Percentiles rank a stretch among this genome's conserved stretches.
Conservation (phyloP, 2,329 filamentous ascomycete genomes). For the Cryoendolithus antarcticus region DNA sequence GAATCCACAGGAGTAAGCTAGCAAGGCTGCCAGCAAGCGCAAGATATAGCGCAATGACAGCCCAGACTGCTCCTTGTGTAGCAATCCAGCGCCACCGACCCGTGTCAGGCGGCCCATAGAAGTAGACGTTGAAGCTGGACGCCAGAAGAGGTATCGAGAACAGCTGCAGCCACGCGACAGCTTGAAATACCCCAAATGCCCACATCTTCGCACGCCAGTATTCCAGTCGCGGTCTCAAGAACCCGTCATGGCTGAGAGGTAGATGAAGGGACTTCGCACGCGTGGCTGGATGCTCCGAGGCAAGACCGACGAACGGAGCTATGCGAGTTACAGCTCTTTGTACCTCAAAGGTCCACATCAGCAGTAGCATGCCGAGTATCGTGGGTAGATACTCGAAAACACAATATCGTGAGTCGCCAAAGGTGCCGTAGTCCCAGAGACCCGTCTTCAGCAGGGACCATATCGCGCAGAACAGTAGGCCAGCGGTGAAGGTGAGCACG, state of each 20-base stretch:
- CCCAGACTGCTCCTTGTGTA: constrained; percentile 67
- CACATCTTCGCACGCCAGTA: constrained; percentile 58
- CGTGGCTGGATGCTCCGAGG: constrained; percentile 46
- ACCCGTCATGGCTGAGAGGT: constrained; percentile 46
- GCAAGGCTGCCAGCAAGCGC: constrained; percentile 44
- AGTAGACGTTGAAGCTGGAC: constrained; percentile 57
- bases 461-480: constrained; percentile 58
- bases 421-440: constrained; percentile 54
- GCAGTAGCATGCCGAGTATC: constrained; percentile 55
- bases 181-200: constrained; percentile 51
- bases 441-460: constrained; percentile 53
- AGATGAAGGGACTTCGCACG: constrained; percentile 56
- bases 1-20: constrained; percentile 46
- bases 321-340: constrained; percentile 63
- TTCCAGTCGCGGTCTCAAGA: constrained; percentile 45
- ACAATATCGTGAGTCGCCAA: constrained; percentile 68
- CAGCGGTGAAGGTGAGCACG: constrained; percentile 58
- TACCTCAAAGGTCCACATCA: constrained; percentile 67
- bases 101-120: constrained; percentile 45
- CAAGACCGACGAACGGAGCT: constrained; percentile 67
- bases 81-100: constrained; percentile 67
- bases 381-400: constrained; percentile 77
- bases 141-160: constrained; percentile 74
- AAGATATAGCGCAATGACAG: constrained; percentile 60
- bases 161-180: constrained; percentile 63